A percentile compares a stretch with the other conserved stretches of the same genome.
Conservation (phyloP, 75 land plant genomes). For the Selaginella moellendorffii region DNA sequence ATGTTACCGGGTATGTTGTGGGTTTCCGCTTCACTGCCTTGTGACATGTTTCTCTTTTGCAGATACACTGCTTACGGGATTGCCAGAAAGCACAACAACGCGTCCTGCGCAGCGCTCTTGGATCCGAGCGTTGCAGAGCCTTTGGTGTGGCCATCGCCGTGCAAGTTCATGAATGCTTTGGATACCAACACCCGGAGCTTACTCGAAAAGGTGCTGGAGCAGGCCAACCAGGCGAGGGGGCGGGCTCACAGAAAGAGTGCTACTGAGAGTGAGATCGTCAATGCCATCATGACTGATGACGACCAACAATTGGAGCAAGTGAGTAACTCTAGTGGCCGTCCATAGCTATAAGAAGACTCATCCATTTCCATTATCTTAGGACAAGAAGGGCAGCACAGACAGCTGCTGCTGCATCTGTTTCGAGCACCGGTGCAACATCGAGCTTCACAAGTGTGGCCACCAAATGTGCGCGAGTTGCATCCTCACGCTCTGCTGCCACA, state of each 20-base stretch:
- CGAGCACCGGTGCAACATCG: slow-evolving; percentile 62
- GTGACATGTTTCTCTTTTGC: slow-evolving; percentile 15
- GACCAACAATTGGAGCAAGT: too few relatives aligned
- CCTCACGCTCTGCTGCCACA: slow-evolving; percentile 67
- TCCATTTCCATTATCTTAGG: too few relatives aligned
- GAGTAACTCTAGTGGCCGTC: too few relatives aligned
- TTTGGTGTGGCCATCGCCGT: slow-evolving; percentile 85
- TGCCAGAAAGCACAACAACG: slow-evolving; percentile 48
- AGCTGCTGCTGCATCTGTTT: slow-evolving; percentile 94
- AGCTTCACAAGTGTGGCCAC: slow-evolving; percentile 74
- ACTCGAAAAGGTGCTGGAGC: slow-evolving; percentile 59
- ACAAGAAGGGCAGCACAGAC: too few relatives aligned
- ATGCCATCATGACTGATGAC: too few relatives aligned
- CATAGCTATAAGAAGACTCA: too few relatives aligned
- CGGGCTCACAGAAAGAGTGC: too few relatives aligned
- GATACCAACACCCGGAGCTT: slow-evolving; percentile 56
- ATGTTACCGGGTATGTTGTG: slow-evolving; percentile 34
- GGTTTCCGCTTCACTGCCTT: neutral
- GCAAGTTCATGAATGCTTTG: slow-evolving; percentile 77
- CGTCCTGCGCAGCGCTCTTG: slow-evolving; percentile 67
- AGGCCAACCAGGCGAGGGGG: slow-evolving; percentile 66
- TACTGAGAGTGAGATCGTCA: too few relatives aligned
- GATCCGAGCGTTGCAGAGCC: slow-evolving; percentile 79
- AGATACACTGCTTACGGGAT: slow-evolving; percentile 65
- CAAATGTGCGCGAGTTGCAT: slow-evolving; percentile 88